A percentile compares a stretch with the other conserved stretches of the same genome.
These are phyloP conservation scores for Neoboletus brunneissimus DNA, from an alignment of 768 basidiomycete genomes.

Conservation along the genomic window DNA sequence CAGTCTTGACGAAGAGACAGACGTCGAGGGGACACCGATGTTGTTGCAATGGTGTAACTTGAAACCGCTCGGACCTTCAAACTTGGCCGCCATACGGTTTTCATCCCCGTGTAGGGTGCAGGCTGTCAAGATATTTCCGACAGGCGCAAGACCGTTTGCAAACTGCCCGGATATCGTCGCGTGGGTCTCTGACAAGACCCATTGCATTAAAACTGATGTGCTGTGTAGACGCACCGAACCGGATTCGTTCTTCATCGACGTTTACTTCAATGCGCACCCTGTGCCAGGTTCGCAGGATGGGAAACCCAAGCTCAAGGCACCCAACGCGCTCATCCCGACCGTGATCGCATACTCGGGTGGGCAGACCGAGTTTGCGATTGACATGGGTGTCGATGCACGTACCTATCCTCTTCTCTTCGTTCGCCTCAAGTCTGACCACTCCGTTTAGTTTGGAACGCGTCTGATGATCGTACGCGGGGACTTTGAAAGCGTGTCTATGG, in stretches of 20 bases:
- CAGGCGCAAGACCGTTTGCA: constrained; percentile 57
- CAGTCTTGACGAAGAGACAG: background rate
- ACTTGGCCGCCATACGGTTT: constrained; percentile 72
- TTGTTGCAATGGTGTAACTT: constrained; percentile 71
- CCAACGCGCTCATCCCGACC: constrained; percentile 72
- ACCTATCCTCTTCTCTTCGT: background rate
- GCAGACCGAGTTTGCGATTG: constrained; percentile 59
- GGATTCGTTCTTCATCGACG: constrained; percentile 66
- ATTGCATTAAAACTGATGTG: background rate
- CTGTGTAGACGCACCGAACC: constrained; percentile 62
- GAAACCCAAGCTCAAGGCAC: constrained; percentile 59
- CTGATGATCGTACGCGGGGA: constrained; percentile 80
- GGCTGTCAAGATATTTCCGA: constrained; percentile 68
- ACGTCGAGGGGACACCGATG: constrained; percentile 26
- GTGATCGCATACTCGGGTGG: constrained; percentile 70
- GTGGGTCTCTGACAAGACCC: constrained; percentile 37
- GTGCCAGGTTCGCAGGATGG: constrained; percentile 40
- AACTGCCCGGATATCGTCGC: constrained; percentile 59
- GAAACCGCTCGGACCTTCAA: constrained; percentile 52
- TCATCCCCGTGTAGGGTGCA: constrained; percentile 63
- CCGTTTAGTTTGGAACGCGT: constrained; percentile 62
- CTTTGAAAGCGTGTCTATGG: constrained; percentile 50
- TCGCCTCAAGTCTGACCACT: constrained; percentile 1
- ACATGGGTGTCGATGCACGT: constrained; percentile 68
- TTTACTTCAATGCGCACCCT: constrained; percentile 72